Evolutionary conservation across 2,329 filamentous ascomycete species (phyloP), one percentile per base, ranked within the genome.

Genomic region (Colletotrichum liaoningense): DNA sequence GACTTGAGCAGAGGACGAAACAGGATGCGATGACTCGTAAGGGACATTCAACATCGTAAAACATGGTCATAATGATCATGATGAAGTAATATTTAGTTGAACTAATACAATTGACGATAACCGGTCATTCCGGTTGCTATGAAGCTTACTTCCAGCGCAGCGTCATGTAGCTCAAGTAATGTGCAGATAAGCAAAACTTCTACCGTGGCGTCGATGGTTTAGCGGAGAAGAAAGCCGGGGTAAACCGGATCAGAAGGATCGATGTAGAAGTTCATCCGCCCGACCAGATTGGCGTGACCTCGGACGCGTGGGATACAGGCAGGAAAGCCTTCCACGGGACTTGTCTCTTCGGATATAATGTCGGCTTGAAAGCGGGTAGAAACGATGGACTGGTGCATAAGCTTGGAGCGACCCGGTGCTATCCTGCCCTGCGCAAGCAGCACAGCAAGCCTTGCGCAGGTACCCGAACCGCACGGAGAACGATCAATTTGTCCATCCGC

Each of bases 401-500:
- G 66, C 46, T 55, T 68, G 42, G 66, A 56, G n/a, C 3, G 14
- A n/a, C 57, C 66, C 8, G 22, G 22, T 30, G 14, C 30, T 11
- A 71, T 24, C 19, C 57, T 59, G 6, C 71, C 66, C 12, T 74
- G 55, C 19, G 62, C 73, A 58, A 71, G 33, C 28, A 75, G 38
- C 12, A 72, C 59, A 1, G 78, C 77, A 2, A 77, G 46, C 26
- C 78, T 65, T 9, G 78, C 73, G 38, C 71, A 72, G 24, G 78
- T 77, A 5, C 78, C 78, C 4, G 78, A 79, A 7, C 78, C 78
- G 33, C 77, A 79, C 0, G 78, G 78, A 1, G 78, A 79, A 3
- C 77, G 77, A 24, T 79, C 78, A 4, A 79, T 76, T 11, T 79
- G 77, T 0, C 78, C 78, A 30, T 79, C 77, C 1, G 78, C 78